Evolutionary conservation across 306 rosid species (phyloP).

Genomic region (Lablab purpureus): DNA sequence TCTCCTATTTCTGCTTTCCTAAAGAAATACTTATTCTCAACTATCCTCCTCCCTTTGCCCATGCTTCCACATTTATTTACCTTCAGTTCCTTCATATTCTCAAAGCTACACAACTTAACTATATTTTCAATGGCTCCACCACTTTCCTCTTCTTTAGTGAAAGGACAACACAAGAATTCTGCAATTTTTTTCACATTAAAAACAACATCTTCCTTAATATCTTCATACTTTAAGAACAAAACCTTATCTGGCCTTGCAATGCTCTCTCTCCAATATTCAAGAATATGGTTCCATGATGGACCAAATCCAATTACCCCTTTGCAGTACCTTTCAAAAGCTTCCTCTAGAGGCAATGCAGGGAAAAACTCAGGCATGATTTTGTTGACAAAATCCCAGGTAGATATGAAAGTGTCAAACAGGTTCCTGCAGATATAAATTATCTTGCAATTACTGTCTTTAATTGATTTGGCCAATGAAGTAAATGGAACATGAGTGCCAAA

Average conservation of each 20-base stretch:
- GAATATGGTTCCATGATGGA: neutral
- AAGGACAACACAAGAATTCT: neutral
- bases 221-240: neutral
- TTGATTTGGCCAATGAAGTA: neutral
- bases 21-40: neutral
- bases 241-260: neutral
- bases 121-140: neutral
- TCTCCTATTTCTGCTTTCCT: neutral
- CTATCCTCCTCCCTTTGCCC: neutral
- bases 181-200: neutral
- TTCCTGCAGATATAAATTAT: neutral
- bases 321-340: neutral
- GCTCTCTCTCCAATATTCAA: neutral
- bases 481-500: neutral
- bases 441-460: neutral
- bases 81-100: neutral
- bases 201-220: neutral
- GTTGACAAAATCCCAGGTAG: neutral
- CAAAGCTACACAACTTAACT: neutral
- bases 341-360: neutral
- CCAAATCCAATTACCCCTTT: neutral
- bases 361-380: neutral
- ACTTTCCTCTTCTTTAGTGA: neutral
- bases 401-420: neutral
- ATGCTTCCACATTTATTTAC: neutral